These are phyloP conservation scores for Glaciozyma martinii DNA, from an alignment of 768 basidiomycete genomes.

Conservation along the genomic window DNA sequence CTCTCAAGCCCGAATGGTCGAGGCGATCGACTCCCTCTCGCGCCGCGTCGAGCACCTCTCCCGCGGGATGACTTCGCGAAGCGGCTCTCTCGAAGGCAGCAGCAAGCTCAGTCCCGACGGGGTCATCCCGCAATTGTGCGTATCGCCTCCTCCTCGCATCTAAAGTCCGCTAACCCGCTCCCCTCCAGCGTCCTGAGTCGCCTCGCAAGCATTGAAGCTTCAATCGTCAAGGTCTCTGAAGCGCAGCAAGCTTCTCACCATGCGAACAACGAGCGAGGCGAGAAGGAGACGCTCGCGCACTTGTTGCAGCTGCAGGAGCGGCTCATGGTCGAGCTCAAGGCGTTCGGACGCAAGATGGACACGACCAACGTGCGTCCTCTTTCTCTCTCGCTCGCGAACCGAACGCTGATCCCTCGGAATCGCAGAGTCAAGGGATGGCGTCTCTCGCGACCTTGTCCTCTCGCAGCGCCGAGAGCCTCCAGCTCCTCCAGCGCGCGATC, in stretches of 20 bases:
- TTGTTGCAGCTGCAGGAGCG: conserved; percentile 24
- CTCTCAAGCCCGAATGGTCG: conserved; percentile 31
- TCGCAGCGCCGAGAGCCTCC: conserved; percentile 9
- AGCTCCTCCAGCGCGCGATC: background rate
- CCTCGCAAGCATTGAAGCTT: conserved; percentile 1
- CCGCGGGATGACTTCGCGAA: background rate
- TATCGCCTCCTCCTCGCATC: background rate
- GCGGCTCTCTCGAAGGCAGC: background rate
- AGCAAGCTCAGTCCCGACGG: background rate
- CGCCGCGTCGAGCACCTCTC: conserved; percentile 25
- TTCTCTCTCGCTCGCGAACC: background rate
- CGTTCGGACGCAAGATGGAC: conserved; percentile 20
- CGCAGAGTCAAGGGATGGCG: conserved; percentile 10
- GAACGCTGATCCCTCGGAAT: background rate
- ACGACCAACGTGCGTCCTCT: conserved; percentile 10
- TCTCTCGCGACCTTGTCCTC: conserved; percentile 15
- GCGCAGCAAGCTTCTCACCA: background rate
- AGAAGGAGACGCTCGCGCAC: conserved; percentile 11
- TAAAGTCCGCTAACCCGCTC: background rate
- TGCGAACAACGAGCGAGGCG: background rate
- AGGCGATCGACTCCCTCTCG: conserved; percentile 34
- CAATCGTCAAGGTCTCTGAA: conserved; percentile 1
- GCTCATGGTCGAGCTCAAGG: conserved; percentile 24
- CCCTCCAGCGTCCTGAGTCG: background rate
- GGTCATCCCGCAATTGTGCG: background rate